Base-by-base conservation (phyloP, 495 filamentous ascomycete species). In the Trichoderma gamsii region DNA sequence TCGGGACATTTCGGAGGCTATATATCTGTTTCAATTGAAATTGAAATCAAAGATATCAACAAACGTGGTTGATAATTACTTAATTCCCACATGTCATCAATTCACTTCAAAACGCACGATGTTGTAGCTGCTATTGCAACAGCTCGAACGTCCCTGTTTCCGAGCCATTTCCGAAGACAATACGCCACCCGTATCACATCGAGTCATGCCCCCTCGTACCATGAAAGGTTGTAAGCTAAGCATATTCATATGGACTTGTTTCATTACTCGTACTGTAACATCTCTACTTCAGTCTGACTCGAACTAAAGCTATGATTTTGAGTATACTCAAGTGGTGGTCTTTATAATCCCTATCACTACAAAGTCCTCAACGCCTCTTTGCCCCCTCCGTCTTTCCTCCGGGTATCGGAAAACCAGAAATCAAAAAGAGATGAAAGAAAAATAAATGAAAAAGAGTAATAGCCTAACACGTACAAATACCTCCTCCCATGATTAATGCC, bases 321-420 rank as follows among this genome's bases (percentile, higher is more conserved):
- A 3, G 1, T n/a, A 0, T 29, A 25, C 51, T 21, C 35, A 38
- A 38, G 8, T 29, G 29, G 35, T 38, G 35, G 35, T 38, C 2
- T 38, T 38, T 38, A 38, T 29, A 52, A 21, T 56, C 56, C 25
- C n/a, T 21, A 61, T 61, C 56, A 61, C 25, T 32, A 32, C 23
- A 61, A 12, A 21, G 12, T 12, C 27, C 27, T 18, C 56, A 61
- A 61, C 56, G 56, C 56, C 56, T 16, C 25, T 49, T 8, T 49
- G 35, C 35, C 18, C n/a, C 49, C 18, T 15, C 43, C 43, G 43
- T 25, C 25, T 21, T 61, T 25, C 56, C 56, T 61, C 52, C 6
- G 56, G 56, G 56, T 61, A 61, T 61, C 56, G 56, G 27, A 61
- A 61, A 29, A 32, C 23, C 23, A 32, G 27, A 61, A 61, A 12